Evolutionary conservation across 2,329 filamentous ascomycete genomes (phyloP), one percentile per base, ranked within the genome.

Genomic region (Beauveria sp.): DNA sequence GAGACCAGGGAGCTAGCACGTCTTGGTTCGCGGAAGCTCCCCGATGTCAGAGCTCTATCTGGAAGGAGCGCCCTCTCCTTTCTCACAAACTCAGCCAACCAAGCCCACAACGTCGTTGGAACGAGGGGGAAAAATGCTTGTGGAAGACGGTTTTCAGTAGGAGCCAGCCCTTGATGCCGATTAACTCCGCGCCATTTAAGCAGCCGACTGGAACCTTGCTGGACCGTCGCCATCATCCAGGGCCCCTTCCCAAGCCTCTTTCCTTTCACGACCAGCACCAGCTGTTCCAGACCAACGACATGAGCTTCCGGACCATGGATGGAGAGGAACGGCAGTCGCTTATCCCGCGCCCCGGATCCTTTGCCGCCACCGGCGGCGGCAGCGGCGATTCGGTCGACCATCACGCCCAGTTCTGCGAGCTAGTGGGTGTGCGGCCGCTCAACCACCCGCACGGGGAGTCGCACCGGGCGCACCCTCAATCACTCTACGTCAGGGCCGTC

Each of bases 331-430:
- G 60, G 24, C 46, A 58, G 26, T 60, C 60, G 26, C 63, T 64
- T 26, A 47, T 64, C 34, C 55, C 45, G 16, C 45, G 55, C 16
- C 58, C 45, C 16, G 50, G 30, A 14, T 46, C 60, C 22, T 22
- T 55, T 22, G 26, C 55, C 14, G 34, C 16, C 30, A 20, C 30
- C 34, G 38, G 28, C n/a, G 22, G 10, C 30, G 14, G n/a, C n/a
- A 18, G 16, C 38, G 47, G 1, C 40, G 55, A 20, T 38, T 34
- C 30, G 24, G 34, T 52, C 30, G 62, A 65, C 46, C 63, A 64
- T 54, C 65, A 66, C 63, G 49, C 55, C 26, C 65, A 66, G 56
- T 66, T 66, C 60, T 66, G 65, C 63, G 54, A 52, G 6, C 64
- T 66, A 30, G 59, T 66, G 24, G 65, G 65, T 46, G 60, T 65